Evolutionary conservation across 2,329 filamentous ascomycete species (phyloP).

Genomic region (Trichophyton equinum): DNA sequence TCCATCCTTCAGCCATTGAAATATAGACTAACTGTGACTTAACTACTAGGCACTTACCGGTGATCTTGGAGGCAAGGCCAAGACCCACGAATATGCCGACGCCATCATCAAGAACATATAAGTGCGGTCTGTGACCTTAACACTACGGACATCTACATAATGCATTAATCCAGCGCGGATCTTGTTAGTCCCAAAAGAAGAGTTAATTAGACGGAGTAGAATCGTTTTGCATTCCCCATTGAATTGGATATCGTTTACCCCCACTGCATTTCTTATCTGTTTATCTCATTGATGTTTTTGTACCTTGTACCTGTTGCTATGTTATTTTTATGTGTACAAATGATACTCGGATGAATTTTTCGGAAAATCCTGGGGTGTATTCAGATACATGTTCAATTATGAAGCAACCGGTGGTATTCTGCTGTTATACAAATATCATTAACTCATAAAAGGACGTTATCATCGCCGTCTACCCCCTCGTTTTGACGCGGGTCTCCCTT

Average conservation of each 20-base stretch:
- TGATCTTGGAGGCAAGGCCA: slow-evolving; percentile 89
- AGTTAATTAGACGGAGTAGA: slow-evolving; percentile 3
- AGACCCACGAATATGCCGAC: slow-evolving; percentile 84
- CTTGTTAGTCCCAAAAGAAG: neutral
- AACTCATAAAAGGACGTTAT: neutral
- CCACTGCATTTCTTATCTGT: neutral
- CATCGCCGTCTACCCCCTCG: slow-evolving; percentile 24
- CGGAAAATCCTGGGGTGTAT: neutral
- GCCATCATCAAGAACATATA: slow-evolving; percentile 67
- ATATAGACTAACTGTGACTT: neutral
- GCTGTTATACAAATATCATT: neutral
- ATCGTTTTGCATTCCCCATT: neutral
- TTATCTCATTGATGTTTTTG: neutral
- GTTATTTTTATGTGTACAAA: slow-evolving; percentile 1
- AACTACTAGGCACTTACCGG: slow-evolving; percentile 59
- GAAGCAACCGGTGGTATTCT: neutral
- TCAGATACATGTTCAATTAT: neutral
- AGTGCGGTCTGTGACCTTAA: slow-evolving; percentile 15
- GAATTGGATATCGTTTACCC: neutral
- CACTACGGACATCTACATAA: neutral
- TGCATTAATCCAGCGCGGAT: slow-evolving; percentile 1
- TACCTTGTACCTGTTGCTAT: neutral
- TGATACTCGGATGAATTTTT: neutral
- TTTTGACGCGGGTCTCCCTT: slow-evolving; percentile 22
- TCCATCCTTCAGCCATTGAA: neutral